A percentile compares a stretch with the other conserved stretches of the same genome.
Conservation (phyloP, 2,329 filamentous ascomycete species). For the Sporothrix humicola region DNA sequence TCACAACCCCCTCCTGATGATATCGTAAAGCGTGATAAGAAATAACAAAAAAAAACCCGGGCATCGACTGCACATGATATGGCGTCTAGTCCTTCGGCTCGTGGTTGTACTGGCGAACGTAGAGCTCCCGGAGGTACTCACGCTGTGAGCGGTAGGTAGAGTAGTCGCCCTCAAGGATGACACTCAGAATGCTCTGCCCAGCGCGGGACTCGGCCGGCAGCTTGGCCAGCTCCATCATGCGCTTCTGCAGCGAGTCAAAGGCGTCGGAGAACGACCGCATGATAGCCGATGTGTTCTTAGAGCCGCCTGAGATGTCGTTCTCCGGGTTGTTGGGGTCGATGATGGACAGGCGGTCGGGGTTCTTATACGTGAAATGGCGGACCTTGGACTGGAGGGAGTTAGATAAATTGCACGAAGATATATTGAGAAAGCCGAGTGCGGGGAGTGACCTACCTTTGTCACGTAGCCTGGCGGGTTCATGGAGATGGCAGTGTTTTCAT, state of each 20-base stretch:
- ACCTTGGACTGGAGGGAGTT: slow-evolving; percentile 51
- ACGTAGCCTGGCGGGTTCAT: slow-evolving; percentile 77
- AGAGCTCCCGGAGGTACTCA: slow-evolving; percentile 62
- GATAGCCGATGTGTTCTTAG: slow-evolving; percentile 71
- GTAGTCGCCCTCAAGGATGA: slow-evolving; percentile 80
- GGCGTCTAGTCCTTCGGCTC: slow-evolving; percentile 25
- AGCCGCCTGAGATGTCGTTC: slow-evolving; percentile 92
- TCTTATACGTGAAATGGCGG: slow-evolving; percentile 59
- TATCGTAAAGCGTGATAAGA: neutral
- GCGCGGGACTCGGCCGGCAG: slow-evolving; percentile 41
- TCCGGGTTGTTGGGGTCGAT: slow-evolving; percentile 84
- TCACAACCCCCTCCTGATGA: neutral
- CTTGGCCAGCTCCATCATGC: slow-evolving; percentile 60
- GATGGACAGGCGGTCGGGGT: slow-evolving; percentile 75
- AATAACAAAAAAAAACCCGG: neutral
- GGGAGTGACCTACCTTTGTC: slow-evolving; percentile 66
- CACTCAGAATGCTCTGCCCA: slow-evolving; percentile 67
- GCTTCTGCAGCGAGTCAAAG: slow-evolving; percentile 60
- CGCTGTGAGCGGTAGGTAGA: slow-evolving; percentile 73
- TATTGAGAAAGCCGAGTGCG: neutral
- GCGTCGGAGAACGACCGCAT: slow-evolving; percentile 72
- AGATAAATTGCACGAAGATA: slow-evolving; percentile 5
- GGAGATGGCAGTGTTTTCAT: slow-evolving; percentile 71
- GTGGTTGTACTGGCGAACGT: slow-evolving; percentile 48
- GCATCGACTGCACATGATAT: neutral